A percentile compares a stretch with the other conserved stretches of the same genome.
phyloP scores from a whole-genome alignment of 345 rosid genomes.

The Rubroshorea leprosula region DNA sequence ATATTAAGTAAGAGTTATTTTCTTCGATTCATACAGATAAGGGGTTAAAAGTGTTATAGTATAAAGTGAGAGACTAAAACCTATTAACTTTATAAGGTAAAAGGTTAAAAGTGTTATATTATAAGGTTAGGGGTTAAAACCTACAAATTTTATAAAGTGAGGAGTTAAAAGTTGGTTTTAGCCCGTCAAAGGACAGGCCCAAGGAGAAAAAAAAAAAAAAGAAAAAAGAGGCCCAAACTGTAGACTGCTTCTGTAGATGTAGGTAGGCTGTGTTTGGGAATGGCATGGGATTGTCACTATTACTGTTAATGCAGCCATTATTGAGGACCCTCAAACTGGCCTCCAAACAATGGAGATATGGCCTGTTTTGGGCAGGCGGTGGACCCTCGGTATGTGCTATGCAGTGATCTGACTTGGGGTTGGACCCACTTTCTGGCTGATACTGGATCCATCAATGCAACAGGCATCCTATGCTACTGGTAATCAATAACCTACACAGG shows the following conservation, averaged over 20 bases:
- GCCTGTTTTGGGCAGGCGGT: background rate
- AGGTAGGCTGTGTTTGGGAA: background rate
- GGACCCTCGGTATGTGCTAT: slow-evolving; percentile 24
- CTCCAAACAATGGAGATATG: background rate
- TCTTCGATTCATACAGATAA: no score
- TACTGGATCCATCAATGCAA: background rate
- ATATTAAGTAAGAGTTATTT: no score
- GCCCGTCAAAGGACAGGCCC: background rate
- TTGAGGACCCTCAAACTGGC: slow-evolving; percentile 8
- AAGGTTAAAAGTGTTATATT: no score
- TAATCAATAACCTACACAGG: no score
- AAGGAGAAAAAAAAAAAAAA: slow-evolving; percentile 1
- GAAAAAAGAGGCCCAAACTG: slow-evolving; percentile 1
- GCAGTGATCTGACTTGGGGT: slow-evolving; percentile 15
- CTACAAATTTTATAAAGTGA: no score
- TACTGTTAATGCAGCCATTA: background rate
- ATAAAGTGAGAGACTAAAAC: no score
- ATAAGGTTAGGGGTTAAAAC: no score
- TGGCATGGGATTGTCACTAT: background rate
- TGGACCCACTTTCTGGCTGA: slow-evolving; percentile 15
- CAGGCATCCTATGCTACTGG: slow-evolving; percentile 24
- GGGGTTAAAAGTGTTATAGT: no score
- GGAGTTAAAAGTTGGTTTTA: no score
- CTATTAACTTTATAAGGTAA: no score
- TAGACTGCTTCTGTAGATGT: background rate